Base-by-base conservation (phyloP, 2,329 filamentous ascomycete genomes). In the Clonostachys sp. region DNA sequence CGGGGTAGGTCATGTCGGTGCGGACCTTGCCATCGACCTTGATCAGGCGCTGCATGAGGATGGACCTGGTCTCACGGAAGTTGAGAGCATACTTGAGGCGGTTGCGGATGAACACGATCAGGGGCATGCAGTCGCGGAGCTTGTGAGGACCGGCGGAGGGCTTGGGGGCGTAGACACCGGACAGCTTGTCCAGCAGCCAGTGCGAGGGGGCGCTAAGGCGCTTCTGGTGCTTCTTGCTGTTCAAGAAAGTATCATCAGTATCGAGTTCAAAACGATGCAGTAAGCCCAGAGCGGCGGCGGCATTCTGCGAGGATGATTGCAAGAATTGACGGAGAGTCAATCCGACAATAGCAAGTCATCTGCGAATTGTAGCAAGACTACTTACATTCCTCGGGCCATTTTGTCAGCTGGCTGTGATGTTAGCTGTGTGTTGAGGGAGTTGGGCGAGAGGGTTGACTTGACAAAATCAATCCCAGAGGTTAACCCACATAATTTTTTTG, bases 151-250 rank as follows among this genome's bases (percentile, higher is more conserved):
- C 94, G 64, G 83, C 70, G 57, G 83, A 84, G 58, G 84, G 80
- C 67, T 71, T 71, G 65, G 84, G 84, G 62, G 83, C 85, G 70
- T 88, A 92, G 77, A 83, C 80, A 72, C 94, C 94, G 75, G 91
- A 96, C 72, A 99, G 84, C 80, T 99, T 99, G 89, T 99, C 94
- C 75, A 99, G 83, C 73, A 99, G 89, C 94, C 94, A 99, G 87
- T 97, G 94, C 74, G 89, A 95, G 72, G 94, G 94, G 73, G 94
- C 94, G 79, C 89, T 94, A 73, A 97, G 84, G 83, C 94, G 91
- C 91, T 99, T 97, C 80, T 97, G 92, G 81, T 99, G 94, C 88
- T 96, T 96, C 85, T 94, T 95, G 78, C 87, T 91, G 69, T 67
- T 18, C 20, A 46, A 20, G 16, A 17, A 6, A 44, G 33, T 33